Conservation (phyloP, 2,329 filamentous ascomycete genomes). For the Endocalyx cinctus region DNA sequence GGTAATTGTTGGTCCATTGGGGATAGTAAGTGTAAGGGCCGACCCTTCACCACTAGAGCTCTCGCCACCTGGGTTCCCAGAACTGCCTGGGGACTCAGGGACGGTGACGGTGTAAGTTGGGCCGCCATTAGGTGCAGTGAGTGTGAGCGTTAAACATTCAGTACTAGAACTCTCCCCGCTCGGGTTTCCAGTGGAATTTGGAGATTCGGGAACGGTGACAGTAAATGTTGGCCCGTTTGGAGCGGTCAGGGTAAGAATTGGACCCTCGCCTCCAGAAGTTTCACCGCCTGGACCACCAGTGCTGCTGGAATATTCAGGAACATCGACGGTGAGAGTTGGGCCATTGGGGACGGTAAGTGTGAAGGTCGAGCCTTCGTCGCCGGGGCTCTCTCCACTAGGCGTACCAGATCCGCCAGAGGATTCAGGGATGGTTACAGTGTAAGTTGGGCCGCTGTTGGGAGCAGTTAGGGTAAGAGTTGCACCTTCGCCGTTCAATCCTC, state of each 20-base stretch:
- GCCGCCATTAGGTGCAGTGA: slow-evolving; percentile 2
- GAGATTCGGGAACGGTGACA: slow-evolving; percentile 2
- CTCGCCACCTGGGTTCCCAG: slow-evolving; percentile 3
- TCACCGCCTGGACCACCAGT: slow-evolving; percentile 4
- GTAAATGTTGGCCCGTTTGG: no score
- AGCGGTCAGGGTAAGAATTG: no score
- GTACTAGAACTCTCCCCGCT: slow-evolving; percentile 3
- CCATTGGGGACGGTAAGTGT: no score
- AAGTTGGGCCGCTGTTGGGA: no score
- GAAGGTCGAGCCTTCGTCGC: no score
- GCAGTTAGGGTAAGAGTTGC: no score
- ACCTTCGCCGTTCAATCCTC: no score
- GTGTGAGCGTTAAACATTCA: no score
- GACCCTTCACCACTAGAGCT: slow-evolving; percentile 6
- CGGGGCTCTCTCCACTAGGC: slow-evolving; percentile 7
- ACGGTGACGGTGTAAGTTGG: slow-evolving; percentile 8
- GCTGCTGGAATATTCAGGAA: slow-evolving; percentile 2
- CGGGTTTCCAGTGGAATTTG: slow-evolving; percentile 3
- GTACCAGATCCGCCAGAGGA: slow-evolving; percentile 5
- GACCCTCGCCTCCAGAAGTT: slow-evolving; percentile 8
- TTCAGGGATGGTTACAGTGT: slow-evolving; percentile 4
- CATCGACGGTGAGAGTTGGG: slow-evolving; percentile 8
- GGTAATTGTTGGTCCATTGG: slow-evolving; percentile 12
- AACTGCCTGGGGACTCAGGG: slow-evolving; percentile 3
- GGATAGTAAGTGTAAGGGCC: slow-evolving; percentile 12